A percentile compares a stretch with the other conserved stretches of the same genome.
Evolutionary conservation across 2,329 filamentous ascomycete species (phyloP).

Genomic region (Dactylonectria estremocensis): DNA sequence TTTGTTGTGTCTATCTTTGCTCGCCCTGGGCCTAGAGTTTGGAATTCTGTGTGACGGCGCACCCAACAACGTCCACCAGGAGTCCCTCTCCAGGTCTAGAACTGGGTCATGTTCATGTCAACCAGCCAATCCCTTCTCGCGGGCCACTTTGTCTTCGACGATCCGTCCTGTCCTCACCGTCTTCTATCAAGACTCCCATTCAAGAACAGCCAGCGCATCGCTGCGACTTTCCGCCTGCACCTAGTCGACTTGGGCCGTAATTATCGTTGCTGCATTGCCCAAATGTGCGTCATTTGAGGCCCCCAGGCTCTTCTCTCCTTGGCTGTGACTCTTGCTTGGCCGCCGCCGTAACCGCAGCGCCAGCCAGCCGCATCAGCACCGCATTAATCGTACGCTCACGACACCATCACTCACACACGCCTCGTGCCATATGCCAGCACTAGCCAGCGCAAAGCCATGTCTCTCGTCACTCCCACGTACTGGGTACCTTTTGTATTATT

Average conservation of each 20-base stretch:
- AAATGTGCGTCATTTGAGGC: constrained; percentile 4
- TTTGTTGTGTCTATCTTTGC: constrained; percentile 7
- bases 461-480: background rate
- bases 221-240: constrained; percentile 8
- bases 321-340: constrained; percentile 4
- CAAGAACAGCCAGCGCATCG: constrained; percentile 13
- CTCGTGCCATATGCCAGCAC: constrained; percentile 21
- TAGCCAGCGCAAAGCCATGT: constrained; percentile 7
- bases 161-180: constrained; percentile 23
- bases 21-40: background rate
- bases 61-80: constrained; percentile 5
- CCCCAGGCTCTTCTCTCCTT: background rate
- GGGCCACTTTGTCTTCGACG: constrained; percentile 8
- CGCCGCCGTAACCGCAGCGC: constrained; percentile 38
- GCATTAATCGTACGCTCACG: constrained; percentile 30
- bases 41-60: background rate
- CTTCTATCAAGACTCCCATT: background rate
- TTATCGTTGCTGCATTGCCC: constrained; percentile 17
- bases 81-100: background rate
- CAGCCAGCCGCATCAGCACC: constrained; percentile 38
- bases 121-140: constrained; percentile 2
- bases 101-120: background rate
- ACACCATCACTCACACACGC: constrained; percentile 11
- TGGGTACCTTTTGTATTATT: background rate
- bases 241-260: constrained; percentile 22